Conservation (phyloP, 768 basidiomycete species). For the Strobilomyces dryophilus region DNA sequence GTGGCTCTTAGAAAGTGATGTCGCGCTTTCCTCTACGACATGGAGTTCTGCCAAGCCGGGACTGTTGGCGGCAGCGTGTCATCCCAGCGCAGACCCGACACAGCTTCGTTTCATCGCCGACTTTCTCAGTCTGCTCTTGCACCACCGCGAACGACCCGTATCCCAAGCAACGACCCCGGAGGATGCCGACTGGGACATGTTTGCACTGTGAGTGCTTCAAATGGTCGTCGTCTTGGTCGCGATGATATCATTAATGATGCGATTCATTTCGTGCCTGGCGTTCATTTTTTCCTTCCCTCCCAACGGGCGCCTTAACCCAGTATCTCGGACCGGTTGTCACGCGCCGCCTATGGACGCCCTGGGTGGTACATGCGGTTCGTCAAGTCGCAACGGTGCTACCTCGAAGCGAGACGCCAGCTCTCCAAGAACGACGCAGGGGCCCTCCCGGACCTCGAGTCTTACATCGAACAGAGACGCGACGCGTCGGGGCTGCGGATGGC, state of each 20-base stretch:
- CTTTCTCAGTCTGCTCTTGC: conserved; percentile 41
- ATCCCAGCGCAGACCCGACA: conserved; percentile 52
- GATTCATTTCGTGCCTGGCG: conserved; percentile 3
- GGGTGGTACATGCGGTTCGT: conserved; percentile 43
- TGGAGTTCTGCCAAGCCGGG: conserved; percentile 38
- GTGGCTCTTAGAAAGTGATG: conserved; percentile 23
- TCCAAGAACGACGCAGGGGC: conserved; percentile 21
- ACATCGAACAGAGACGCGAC: conserved; percentile 43
- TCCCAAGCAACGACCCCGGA: neutral
- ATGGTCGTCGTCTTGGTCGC: neutral
- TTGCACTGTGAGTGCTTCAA: conserved; percentile 18
- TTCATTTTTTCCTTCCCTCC: neutral
- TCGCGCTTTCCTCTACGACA: conserved; percentile 16
- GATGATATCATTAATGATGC: conserved; percentile 8
- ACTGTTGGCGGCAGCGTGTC: conserved; percentile 54
- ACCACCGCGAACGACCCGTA: conserved; percentile 31
- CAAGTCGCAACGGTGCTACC: conserved; percentile 31
- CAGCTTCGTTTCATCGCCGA: conserved; percentile 53
- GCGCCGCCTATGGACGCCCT: conserved; percentile 32
- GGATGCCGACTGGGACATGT: conserved; percentile 6
- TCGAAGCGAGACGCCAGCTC: conserved; percentile 31
- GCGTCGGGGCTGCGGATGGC: conserved; percentile 47
- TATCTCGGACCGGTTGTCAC: conserved; percentile 36
- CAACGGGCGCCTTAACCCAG: conserved; percentile 22
- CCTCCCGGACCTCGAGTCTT: conserved; percentile 42